A percentile compares a stretch with the other conserved stretches of the same genome.
Conservation (phyloP, 2,329 filamentous ascomycete species). For the Coniosporium tulheliwenetii region DNA sequence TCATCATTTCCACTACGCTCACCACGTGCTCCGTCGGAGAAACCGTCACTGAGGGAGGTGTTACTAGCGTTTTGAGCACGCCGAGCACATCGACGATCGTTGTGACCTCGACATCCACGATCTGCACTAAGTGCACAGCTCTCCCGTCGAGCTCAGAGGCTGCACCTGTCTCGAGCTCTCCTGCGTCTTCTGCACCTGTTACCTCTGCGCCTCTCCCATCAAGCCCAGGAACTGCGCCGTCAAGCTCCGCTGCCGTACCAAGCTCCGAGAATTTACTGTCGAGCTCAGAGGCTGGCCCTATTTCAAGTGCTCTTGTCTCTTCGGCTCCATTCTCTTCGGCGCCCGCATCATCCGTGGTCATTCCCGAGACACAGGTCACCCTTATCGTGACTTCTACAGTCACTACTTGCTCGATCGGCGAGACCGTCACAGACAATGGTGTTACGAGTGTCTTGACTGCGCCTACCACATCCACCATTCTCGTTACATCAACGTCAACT, state of each 20-base stretch:
- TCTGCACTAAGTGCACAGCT: not conserved
- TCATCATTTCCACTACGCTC: conserved; percentile 2
- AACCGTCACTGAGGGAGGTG: conserved; percentile 1
- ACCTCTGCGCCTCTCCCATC: too few relatives aligned
- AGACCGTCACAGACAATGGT: not conserved
- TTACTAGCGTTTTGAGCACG: conserved; percentile 2
- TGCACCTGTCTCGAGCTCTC: conserved; percentile 4
- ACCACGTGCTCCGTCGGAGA: conserved; percentile 2
- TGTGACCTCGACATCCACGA: conserved; percentile 2
- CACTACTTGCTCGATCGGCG: not conserved
- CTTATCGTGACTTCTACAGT: not conserved
- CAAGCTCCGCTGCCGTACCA: too few relatives aligned
- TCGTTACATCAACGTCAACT: not conserved
- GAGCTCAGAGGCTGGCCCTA: conserved; percentile 3
- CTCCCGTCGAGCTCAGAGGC: conserved; percentile 7
- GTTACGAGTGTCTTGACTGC: not conserved
- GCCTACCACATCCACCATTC: not conserved
- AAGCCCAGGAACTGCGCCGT: too few relatives aligned
- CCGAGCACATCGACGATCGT: conserved; percentile 3
- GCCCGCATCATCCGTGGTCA: not conserved
- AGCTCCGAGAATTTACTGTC: too few relatives aligned
- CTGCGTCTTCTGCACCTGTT: not conserved
- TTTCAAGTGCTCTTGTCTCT: not conserved
- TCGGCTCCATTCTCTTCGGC: not conserved
- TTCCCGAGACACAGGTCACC: not conserved